These are phyloP conservation scores for Zizania palustris DNA, from an alignment of 202 grass and related monocot genomes.

Conservation along the genomic window DNA sequence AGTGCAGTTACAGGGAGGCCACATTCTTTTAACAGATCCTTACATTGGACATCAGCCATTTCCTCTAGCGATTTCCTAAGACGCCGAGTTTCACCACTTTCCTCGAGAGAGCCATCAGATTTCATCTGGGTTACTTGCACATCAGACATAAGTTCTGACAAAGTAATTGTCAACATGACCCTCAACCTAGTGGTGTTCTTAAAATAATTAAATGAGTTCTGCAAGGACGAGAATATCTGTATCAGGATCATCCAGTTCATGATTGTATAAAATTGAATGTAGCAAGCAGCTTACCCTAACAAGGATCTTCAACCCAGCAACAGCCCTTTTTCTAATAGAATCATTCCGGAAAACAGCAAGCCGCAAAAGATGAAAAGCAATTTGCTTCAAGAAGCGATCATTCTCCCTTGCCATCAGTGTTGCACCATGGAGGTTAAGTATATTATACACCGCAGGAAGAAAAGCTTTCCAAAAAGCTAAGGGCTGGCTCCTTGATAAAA, in stretches of 20 bases:
- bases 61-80: slow-evolving; percentile 90
- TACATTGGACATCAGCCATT: slow-evolving; percentile 78
- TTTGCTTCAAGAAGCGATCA: slow-evolving; percentile 98
- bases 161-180: slow-evolving; percentile 99
- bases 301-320: slow-evolving; percentile 89
- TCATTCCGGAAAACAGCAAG: slow-evolving; percentile 96
- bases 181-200: slow-evolving; percentile 87
- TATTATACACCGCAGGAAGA: slow-evolving; percentile 78
- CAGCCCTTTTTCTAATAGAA: slow-evolving; percentile 81
- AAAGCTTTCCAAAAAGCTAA: slow-evolving; percentile 92
- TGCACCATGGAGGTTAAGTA: slow-evolving; percentile 88
- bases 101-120: slow-evolving; percentile 91
- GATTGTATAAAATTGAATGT: slow-evolving; percentile 37
- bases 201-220: slow-evolving; percentile 96
- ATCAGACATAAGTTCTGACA: slow-evolving; percentile 95
- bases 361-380: slow-evolving; percentile 92
- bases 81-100: slow-evolving; percentile 89
- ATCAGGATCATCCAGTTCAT: slow-evolving; percentile 49
- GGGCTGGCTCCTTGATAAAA: slow-evolving; percentile 86
- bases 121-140: slow-evolving; percentile 99
- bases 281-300: slow-evolving; percentile 71
- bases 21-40: slow-evolving; percentile 70
- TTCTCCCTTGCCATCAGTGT: slow-evolving; percentile 96
- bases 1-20: slow-evolving; percentile 70
- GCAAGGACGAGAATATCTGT: slow-evolving; percentile 45